Percentiles rank a stretch among this genome's conserved stretches.
Evolutionary conservation across 352 stramenopile genomes (phyloP).

Genomic region (Phytopythium boreale): DNA sequence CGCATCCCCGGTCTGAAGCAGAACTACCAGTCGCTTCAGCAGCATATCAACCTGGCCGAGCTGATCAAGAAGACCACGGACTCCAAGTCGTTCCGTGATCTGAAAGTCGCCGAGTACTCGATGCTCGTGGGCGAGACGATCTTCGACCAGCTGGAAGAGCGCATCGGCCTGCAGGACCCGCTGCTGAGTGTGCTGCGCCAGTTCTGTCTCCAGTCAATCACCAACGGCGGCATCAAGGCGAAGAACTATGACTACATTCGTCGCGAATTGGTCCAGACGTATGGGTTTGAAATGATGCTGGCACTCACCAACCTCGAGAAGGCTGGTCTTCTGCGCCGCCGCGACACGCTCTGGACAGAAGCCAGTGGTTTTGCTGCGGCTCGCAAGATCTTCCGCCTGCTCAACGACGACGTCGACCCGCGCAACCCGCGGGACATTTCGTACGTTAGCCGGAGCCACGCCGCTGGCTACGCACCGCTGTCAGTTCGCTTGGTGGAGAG

Average conservation of each 20-base stretch:
- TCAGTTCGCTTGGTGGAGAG: slow-evolving; percentile 92
- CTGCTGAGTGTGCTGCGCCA: slow-evolving; percentile 89
- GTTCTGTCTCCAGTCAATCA: slow-evolving; percentile 93
- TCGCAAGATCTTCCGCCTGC: slow-evolving; percentile 90
- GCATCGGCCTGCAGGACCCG: slow-evolving; percentile 92
- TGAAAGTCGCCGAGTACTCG: slow-evolving; percentile 93
- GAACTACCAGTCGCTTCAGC: slow-evolving; percentile 94
- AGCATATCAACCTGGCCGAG: slow-evolving; percentile 97
- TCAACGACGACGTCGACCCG: slow-evolving; percentile 95
- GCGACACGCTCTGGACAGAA: slow-evolving; percentile 86
- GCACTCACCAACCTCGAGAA: slow-evolving; percentile 94
- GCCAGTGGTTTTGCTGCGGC: slow-evolving; percentile 82
- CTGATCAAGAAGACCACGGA: slow-evolving; percentile 94
- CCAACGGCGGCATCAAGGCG: slow-evolving; percentile 91
- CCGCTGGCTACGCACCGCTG: slow-evolving; percentile 92
- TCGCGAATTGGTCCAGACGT: slow-evolving; percentile 94
- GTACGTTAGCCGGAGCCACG: slow-evolving; percentile 86
- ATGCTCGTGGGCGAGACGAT: slow-evolving; percentile 96
- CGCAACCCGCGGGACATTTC: slow-evolving; percentile 93
- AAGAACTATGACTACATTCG: slow-evolving; percentile 94
- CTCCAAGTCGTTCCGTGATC: slow-evolving; percentile 90
- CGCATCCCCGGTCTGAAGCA: slow-evolving; percentile 93
- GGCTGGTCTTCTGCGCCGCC: slow-evolving; percentile 86
- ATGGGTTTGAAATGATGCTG: slow-evolving; percentile 95
- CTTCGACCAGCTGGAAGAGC: slow-evolving; percentile 95